Evolutionary conservation across 768 basidiomycete species (phyloP).

Genomic region (Lentinula detonsa): DNA sequence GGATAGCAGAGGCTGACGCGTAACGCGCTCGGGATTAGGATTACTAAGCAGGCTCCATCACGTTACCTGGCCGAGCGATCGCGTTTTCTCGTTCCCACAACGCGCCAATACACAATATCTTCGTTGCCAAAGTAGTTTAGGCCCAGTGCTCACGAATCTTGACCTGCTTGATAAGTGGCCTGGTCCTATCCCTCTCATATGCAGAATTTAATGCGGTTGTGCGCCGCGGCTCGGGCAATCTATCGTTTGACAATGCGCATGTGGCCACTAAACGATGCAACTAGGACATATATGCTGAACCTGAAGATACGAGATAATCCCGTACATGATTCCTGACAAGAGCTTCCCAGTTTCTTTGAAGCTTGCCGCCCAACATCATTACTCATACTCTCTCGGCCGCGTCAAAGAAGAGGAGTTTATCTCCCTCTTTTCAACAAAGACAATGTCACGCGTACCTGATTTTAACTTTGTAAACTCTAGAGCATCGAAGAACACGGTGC

Average conservation of each 20-base stretch:
- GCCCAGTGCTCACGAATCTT: too few relatives aligned
- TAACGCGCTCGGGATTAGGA: constrained; percentile 3
- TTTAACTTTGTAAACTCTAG: background rate
- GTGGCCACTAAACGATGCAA: background rate
- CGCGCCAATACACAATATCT: background rate
- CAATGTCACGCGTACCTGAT: background rate
- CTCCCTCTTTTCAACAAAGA: background rate
- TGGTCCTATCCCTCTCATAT: too few relatives aligned
- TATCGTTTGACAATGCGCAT: background rate
- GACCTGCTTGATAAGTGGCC: too few relatives aligned
- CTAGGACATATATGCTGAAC: background rate
- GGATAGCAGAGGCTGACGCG: background rate
- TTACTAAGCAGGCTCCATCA: background rate
- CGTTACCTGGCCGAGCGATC: background rate
- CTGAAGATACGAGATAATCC: background rate
- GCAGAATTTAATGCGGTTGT: too few relatives aligned
- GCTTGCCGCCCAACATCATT: background rate
- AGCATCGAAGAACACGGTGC: background rate
- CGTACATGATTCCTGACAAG: background rate
- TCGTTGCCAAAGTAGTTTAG: too few relatives aligned
- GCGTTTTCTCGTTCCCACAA: background rate
- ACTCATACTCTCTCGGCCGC: background rate
- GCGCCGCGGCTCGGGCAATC: background rate
- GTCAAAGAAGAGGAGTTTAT: background rate
- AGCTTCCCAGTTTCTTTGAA: background rate